phyloP scores from a whole-genome alignment of 2,329 filamentous ascomycete species.

The Paraphoma sp. region DNA sequence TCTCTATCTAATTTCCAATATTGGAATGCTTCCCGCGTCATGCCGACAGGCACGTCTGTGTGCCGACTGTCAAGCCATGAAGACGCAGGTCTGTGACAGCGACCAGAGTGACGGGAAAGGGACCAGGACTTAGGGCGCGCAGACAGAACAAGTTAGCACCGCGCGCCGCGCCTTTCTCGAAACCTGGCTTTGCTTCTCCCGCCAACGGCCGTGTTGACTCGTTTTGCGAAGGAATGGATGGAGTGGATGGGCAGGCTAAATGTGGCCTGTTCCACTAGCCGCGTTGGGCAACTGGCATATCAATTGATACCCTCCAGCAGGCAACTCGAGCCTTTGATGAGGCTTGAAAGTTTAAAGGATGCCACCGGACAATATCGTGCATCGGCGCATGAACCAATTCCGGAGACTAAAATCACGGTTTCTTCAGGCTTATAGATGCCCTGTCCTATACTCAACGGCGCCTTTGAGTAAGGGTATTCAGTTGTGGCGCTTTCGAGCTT shows the following conservation, averaged over 20 bases:
- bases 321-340: slow-evolving; percentile 32
- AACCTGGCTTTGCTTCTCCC: slow-evolving; percentile 27
- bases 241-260: slow-evolving; percentile 29
- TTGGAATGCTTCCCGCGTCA: slow-evolving; percentile 14
- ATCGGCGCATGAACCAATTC: slow-evolving; percentile 40
- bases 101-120: slow-evolving; percentile 22
- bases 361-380: slow-evolving; percentile 36
- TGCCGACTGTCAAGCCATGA: slow-evolving; percentile 15
- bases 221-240: slow-evolving; percentile 18
- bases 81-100: slow-evolving; percentile 8
- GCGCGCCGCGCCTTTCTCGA: slow-evolving; percentile 32
- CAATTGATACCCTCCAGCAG: slow-evolving; percentile 23
- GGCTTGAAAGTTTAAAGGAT: slow-evolving; percentile 34
- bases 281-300: slow-evolving; percentile 24
- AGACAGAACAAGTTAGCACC: slow-evolving; percentile 18
- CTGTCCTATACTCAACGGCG: slow-evolving; percentile 39
- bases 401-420: slow-evolving; percentile 23
- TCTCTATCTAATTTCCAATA: slow-evolving; percentile 8
- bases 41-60: slow-evolving; percentile 12
- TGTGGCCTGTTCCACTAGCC: slow-evolving; percentile 30
- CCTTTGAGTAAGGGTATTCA: slow-evolving; percentile 31
- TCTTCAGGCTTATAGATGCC: slow-evolving; percentile 26
- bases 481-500: slow-evolving; percentile 29
- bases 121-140: slow-evolving; percentile 4
- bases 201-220: slow-evolving; percentile 24